Percentiles rank a stretch among this genome's conserved stretches.
Evolutionary conservation across 164 flowering plant genomes (phyloP).

Genomic region (Protea cynaroides): DNA sequence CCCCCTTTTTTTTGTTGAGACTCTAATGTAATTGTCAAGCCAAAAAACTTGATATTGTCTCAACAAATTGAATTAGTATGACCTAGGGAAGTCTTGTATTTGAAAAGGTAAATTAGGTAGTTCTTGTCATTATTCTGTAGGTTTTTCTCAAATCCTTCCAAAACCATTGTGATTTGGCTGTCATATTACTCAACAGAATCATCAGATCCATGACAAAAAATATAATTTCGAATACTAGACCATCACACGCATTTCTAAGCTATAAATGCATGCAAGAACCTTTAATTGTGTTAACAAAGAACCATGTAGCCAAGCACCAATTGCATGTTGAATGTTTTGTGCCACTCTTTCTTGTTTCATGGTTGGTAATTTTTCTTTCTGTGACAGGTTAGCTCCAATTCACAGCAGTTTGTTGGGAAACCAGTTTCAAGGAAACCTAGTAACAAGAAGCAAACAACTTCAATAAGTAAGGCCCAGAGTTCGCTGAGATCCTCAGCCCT

Average conservation of each 20-base stretch:
- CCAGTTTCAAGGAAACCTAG: constrained; percentile 19
- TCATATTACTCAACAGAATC: not conserved
- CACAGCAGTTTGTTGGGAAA: constrained; percentile 22
- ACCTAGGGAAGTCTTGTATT: not conserved
- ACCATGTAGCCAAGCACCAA: not conserved
- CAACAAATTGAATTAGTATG: too few relatives aligned
- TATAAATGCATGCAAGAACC: not conserved
- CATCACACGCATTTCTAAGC: not conserved
- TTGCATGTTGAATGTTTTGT: not conserved
- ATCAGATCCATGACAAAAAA: not conserved
- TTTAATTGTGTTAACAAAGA: not conserved
- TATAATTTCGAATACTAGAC: too few relatives aligned
- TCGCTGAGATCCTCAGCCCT: constrained; percentile 13
- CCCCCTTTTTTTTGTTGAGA: not conserved
- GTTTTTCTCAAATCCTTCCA: too few relatives aligned
- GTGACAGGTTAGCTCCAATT: constrained; percentile 21
- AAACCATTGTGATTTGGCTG: not conserved
- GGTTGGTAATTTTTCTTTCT: not conserved
- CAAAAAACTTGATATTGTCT: not conserved
- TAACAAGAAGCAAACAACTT: constrained; percentile 24
- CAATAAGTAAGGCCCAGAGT: constrained; percentile 16
- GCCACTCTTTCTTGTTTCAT: not conserved
- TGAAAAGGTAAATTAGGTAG: too few relatives aligned
- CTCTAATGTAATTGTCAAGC: not conserved
- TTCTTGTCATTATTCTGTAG: not conserved